phyloP scores from a whole-genome alignment of 768 basidiomycete species.

The Russula earlei region DNA sequence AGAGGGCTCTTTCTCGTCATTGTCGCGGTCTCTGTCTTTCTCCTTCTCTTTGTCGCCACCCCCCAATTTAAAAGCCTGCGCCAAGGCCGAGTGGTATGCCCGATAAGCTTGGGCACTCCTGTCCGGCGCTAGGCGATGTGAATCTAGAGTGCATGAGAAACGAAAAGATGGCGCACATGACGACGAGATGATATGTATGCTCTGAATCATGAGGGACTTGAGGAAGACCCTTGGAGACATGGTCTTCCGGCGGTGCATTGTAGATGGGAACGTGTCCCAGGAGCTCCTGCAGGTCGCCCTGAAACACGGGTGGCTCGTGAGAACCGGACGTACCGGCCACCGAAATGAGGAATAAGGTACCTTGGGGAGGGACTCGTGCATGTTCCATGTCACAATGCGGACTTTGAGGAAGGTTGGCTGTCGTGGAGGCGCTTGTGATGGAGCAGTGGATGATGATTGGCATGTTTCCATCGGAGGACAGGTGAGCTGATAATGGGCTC shows the following conservation, averaged over 20 bases:
- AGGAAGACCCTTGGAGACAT: slow-evolving; percentile 22
- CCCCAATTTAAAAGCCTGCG: slow-evolving; percentile 65
- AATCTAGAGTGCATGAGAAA: neutral
- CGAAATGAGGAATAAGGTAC: slow-evolving; percentile 26
- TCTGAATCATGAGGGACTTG: slow-evolving; percentile 45
- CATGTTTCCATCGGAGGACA: slow-evolving; percentile 21
- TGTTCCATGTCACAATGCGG: slow-evolving; percentile 72
- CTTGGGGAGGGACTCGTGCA: slow-evolving; percentile 78
- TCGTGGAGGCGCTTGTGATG: slow-evolving; percentile 20
- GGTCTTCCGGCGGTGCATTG: slow-evolving; percentile 21
- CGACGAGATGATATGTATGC: slow-evolving; percentile 73
- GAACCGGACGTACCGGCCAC: neutral
- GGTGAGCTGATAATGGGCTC: slow-evolving; percentile 20
- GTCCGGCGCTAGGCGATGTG: slow-evolving; percentile 44
- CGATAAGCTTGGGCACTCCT: slow-evolving; percentile 77
- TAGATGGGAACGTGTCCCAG: slow-evolving; percentile 50
- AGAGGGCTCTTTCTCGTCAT: slow-evolving; percentile 14
- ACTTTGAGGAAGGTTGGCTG: slow-evolving; percentile 49
- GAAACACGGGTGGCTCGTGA: slow-evolving; percentile 10
- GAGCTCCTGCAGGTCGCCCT: slow-evolving; percentile 70
- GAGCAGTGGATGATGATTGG: slow-evolving; percentile 21
- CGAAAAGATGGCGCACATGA: slow-evolving; percentile 45
- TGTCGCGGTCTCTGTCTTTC: slow-evolving; percentile 26
- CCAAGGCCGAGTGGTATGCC: slow-evolving; percentile 73
- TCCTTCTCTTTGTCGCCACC: slow-evolving; percentile 30